Evolutionary conservation across 106 monocot genomes (phyloP), one percentile per base, ranked within the genome.

Genomic region (Alisma plantagoaquatica): DNA sequence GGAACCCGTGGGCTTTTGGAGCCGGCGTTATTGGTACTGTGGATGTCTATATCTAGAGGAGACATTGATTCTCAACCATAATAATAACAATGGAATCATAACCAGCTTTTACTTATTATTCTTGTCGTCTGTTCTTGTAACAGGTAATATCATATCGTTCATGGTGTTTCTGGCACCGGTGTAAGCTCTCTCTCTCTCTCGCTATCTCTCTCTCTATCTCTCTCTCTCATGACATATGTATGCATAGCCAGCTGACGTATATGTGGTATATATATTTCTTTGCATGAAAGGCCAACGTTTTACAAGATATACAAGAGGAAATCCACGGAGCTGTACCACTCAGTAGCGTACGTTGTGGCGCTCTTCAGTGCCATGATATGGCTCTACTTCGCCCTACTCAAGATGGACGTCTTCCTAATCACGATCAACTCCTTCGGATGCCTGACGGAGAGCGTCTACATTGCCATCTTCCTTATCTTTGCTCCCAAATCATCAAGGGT

Each of bases 391-490:
- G 30, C 47, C 23, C 16, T 66, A 24, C 43, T 56, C 18, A 64
- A 69, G 15, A 26, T 69, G 20, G 76, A 61, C 1, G 45, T 18
- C 46, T 74, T 93, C 35, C 77, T 93, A 12, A 66, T 87, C 76
- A 80, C 77, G 66, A 87, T 93, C 51, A 93, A 87, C 69, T 64
- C 76, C 0, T 35, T 59, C 2, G 87, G 83, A 10, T 77, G 76
- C 58, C 38, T 83, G 38, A 77, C 87, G 16, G 83, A 93, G 67
- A 65, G 63, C 16, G 30, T 87, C 19, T 87, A 87, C 70, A 68
- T 93, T 17, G 20, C 55, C 56, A 29, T 83, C 33, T 93, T 72
- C 54, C 49, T 93, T 20, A 38, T 42, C 16, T 93, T 74, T 45
- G 92, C 87, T 2, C 61, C 67, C 2, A 79, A 51, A 43, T 65